Percentiles rank a stretch among this genome's conserved stretches.
Evolutionary conservation across 805 yeast genomes (phyloP).

Genomic region (Vanderwaltozyma polyspora): DNA sequence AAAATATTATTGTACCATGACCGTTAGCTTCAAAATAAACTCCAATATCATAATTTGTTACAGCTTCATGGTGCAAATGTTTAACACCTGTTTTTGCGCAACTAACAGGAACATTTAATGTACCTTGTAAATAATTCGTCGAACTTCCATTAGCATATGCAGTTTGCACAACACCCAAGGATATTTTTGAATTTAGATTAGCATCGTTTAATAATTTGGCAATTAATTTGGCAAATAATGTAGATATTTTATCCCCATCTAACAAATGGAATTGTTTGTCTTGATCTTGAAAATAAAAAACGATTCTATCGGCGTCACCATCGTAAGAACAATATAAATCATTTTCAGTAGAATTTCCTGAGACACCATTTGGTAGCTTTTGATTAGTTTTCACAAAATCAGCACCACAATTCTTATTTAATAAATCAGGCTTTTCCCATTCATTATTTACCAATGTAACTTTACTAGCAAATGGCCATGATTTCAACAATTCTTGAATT

Average conservation of each 20-base stretch:
- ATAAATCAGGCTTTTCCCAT: constrained; percentile 39
- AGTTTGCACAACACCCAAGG: constrained; percentile 85
- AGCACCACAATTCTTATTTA: constrained; percentile 85
- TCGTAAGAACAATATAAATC: constrained; percentile 75
- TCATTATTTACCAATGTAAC: constrained; percentile 44
- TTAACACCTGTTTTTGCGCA: constrained; percentile 96
- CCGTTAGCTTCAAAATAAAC: constrained; percentile 97
- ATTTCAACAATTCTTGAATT: constrained; percentile 35
- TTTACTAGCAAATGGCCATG: constrained; percentile 21
- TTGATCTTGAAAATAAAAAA: constrained; percentile 52
- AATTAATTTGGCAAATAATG: constrained; percentile 65
- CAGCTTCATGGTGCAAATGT: constrained; percentile 83
- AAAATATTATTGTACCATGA: constrained; percentile 92
- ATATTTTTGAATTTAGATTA: constrained; percentile 27
- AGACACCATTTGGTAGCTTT: constrained; percentile 52
- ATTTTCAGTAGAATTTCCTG: constrained; percentile 28
- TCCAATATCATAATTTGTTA: constrained; percentile 76
- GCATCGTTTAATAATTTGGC: constrained; percentile 39
- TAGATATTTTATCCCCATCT: constrained; percentile 92
- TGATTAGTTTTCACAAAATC: constrained; percentile 91
- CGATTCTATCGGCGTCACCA: constrained; percentile 94
- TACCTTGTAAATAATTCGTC: constrained; percentile 53
- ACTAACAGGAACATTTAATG: constrained; percentile 61
- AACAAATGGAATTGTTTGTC: constrained; percentile 40
- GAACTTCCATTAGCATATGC: constrained; percentile 97